Percentiles rank a stretch among this genome's conserved stretches.
phyloP scores from a whole-genome alignment of 2,329 filamentous ascomycete genomes.

The Fusarium domesticum region DNA sequence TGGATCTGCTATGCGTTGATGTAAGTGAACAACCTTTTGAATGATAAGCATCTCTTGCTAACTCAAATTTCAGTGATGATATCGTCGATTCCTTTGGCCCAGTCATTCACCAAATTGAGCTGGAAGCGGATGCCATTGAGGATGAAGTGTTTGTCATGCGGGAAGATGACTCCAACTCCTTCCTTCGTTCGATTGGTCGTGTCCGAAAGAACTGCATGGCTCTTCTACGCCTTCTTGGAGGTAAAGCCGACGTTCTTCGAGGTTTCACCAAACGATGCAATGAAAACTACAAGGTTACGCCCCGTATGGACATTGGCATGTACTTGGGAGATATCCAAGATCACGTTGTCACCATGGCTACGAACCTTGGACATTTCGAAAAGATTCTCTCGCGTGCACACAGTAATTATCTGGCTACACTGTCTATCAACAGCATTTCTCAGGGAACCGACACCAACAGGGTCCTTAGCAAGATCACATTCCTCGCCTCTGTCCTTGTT shows the following conservation, averaged over 20 bases:
- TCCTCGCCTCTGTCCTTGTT: constrained; percentile 92
- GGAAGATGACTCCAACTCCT: constrained; percentile 81
- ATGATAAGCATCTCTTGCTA: constrained; percentile 24
- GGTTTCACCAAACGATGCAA: constrained; percentile 99
- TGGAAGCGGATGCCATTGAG: constrained; percentile 88
- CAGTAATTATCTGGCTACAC: constrained; percentile 92
- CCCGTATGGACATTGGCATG: constrained; percentile 91
- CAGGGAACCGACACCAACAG: constrained; percentile 86
- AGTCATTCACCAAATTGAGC: constrained; percentile 80
- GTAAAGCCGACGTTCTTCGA: constrained; percentile 97
- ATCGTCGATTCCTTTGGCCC: constrained; percentile 96
- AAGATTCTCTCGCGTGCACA: constrained; percentile 95
- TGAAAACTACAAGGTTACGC: constrained; percentile 92
- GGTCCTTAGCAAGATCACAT: constrained; percentile 90
- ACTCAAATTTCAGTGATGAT: constrained; percentile 64
- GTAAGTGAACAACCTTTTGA: constrained; percentile 47
- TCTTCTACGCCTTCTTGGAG: constrained; percentile 85
- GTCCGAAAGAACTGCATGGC: constrained; percentile 94
- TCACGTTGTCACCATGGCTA: constrained; percentile 99
- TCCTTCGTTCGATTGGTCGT: constrained; percentile 83
- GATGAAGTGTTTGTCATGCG: constrained; percentile 92
- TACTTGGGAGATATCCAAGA: constrained; percentile 98
- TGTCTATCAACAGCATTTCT: constrained; percentile 86
- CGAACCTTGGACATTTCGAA: constrained; percentile 90
- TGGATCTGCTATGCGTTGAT: constrained; percentile 99